phyloP scores from a whole-genome alignment of 495 filamentous ascomycete genomes.

The Margaritispora aquatica region DNA sequence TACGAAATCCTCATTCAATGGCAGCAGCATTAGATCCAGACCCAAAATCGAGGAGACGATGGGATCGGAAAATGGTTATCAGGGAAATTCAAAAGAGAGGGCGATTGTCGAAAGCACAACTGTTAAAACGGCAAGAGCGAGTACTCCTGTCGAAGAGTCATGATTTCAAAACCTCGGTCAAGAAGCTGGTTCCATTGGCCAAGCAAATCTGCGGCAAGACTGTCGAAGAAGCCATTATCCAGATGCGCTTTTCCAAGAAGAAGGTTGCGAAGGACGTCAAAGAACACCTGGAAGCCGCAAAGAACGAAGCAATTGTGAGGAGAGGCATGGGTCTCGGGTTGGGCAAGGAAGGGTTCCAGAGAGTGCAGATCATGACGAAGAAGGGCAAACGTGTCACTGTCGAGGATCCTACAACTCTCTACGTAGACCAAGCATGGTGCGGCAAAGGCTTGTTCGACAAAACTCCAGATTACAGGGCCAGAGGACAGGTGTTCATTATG shows the following conservation, averaged over 20 bases:
- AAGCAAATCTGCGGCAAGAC: conserved; percentile 87
- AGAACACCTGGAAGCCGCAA: conserved; percentile 69
- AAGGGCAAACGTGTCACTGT: conserved; percentile 57
- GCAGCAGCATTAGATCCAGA: conserved; percentile 60
- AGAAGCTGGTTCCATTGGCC: conserved; percentile 81
- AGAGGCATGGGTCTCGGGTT: conserved; percentile 78
- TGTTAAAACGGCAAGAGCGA: conserved; percentile 69
- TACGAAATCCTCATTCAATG: conserved; percentile 43
- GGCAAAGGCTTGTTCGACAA: conserved; percentile 58
- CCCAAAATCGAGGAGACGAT: conserved; percentile 57
- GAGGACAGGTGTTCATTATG: conserved; percentile 56
- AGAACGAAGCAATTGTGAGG: conserved; percentile 67
- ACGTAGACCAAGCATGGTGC: conserved; percentile 89
- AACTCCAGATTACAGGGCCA: conserved; percentile 57
- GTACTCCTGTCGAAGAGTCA: conserved; percentile 55
- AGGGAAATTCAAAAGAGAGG: conserved; percentile 60
- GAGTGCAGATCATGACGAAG: conserved; percentile 43
- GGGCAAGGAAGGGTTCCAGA: conserved; percentile 23
- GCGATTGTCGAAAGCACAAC: conserved; percentile 53
- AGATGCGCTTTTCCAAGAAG: conserved; percentile 96
- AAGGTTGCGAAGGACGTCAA: conserved; percentile 77
- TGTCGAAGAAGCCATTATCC: conserved; percentile 83
- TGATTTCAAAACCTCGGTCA: conserved; percentile 69
- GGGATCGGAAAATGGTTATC: conserved; percentile 77
- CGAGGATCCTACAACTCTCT: conserved; percentile 65